Percentiles rank a stretch among this genome's conserved stretches.
These are phyloP conservation scores for Rubus parviflorus DNA, from an alignment of 306 rosid genomes.

Conservation along the genomic window DNA sequence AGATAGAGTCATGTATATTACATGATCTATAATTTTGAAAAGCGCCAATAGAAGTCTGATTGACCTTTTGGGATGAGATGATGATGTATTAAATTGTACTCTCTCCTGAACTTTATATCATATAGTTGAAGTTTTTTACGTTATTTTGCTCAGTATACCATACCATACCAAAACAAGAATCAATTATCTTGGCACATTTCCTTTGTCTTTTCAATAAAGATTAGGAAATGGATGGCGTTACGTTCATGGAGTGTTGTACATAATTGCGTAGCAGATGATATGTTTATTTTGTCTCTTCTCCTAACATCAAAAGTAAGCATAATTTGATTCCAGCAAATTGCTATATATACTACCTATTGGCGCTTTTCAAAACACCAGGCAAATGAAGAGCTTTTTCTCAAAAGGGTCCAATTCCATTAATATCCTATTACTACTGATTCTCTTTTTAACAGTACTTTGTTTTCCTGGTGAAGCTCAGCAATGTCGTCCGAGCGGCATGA, in stretches of 20 bases:
- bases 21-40: constrained; percentile 45
- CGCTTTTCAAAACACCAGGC: too few relatives aligned
- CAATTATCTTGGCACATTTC: not conserved
- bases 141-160: not conserved
- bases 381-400: too few relatives aligned
- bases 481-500: too few relatives aligned
- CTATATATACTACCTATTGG: too few relatives aligned
- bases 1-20: not conserved
- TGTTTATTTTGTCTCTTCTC: too few relatives aligned
- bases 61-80: constrained; percentile 15
- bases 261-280: not conserved
- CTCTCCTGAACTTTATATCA: constrained; percentile 4
- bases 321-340: too few relatives aligned
- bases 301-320: too few relatives aligned
- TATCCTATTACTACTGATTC: too few relatives aligned
- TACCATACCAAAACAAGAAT: not conserved
- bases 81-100: constrained; percentile 17
- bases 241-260: not conserved
- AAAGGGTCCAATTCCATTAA: too few relatives aligned
- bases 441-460: too few relatives aligned
- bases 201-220: not conserved
- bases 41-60: constrained; percentile 27
- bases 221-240: not conserved
- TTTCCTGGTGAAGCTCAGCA: too few relatives aligned
- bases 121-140: not conserved